Evolutionary conservation across 352 stramenopile species (phyloP), one percentile per base, ranked within the genome.

Genomic region (Globisporangium rhizosaccharum): DNA sequence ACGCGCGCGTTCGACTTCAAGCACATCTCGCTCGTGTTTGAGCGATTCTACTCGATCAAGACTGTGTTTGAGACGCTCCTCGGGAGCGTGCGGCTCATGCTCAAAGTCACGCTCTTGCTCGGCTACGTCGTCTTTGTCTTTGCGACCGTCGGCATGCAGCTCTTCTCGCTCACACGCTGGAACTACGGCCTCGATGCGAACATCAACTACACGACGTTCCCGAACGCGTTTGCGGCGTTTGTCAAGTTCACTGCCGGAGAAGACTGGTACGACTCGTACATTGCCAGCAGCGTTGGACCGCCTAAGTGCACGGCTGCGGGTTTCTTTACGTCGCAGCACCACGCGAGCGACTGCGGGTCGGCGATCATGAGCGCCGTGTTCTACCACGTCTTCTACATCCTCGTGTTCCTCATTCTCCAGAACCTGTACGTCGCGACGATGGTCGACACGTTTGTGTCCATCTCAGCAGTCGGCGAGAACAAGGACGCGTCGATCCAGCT

Each of bases 51-150:
- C 18, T 76, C 82, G 25, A 74, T 94, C 57, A 71, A 78, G 12
- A 90, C 82, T 2, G 49, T 94, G 23, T 92, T 92, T 49, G 70
- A 88, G 65, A 94, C 85, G 9, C 65, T 94, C 0, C 59, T 90
- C 3, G 75, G 75, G 0, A 87, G 76, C 44, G 80, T 86, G 25
- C 75, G 79, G 26, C 65, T 87, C 26, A 88, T 79, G 18, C 67
- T 92, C 18, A 94, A 94, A 51, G 81, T 92, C 37, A 88, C 82
- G n/a, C 58, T 94, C 10, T 61, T 94, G 25, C 73, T 94, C 3
- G 82, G 78, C 28, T 94, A 92, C 55, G 82, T 85, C 1, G 61
- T 92, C 3, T 94, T 94, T 41, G 77, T 94, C 12, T 94, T 92
- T 30, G 82, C 85, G 8, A 92, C 85, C 25, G 71, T 94, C 6